These are phyloP conservation scores for Takashimella tepidaria DNA, from an alignment of 1,284 basidiomycete genomes.

Conservation along the genomic window DNA sequence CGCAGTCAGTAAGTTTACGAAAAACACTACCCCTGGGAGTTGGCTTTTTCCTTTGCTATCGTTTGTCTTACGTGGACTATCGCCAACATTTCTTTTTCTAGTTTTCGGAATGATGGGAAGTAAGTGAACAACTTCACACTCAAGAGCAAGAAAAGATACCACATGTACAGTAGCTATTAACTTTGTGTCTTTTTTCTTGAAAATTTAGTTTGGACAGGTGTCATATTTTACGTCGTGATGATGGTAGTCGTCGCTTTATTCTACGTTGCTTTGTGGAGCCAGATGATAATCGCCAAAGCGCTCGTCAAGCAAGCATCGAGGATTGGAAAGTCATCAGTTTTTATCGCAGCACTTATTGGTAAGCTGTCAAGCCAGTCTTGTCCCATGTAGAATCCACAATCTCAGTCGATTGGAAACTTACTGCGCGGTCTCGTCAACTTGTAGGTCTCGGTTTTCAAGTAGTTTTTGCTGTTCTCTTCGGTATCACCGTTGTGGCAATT, in stretches of 20 bases:
- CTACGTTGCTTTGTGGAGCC: not conserved
- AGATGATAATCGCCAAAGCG: not conserved
- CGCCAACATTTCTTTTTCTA: no score
- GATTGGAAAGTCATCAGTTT: not conserved
- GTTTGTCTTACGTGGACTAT: no score
- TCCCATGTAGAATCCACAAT: no score
- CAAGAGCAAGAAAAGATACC: no score
- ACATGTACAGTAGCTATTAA: no score
- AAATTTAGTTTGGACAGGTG: not conserved
- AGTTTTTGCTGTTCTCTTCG: not conserved
- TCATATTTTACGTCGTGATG: not conserved
- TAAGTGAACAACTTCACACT: no score
- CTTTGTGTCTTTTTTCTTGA: no score
- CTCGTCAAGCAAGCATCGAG: not conserved
- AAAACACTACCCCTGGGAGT: no score
- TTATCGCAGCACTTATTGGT: not conserved
- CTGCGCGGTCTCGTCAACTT: not conserved
- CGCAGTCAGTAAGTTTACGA: no score
- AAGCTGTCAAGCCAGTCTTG: not conserved
- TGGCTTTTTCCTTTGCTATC: no score
- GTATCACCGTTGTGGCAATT: not conserved
- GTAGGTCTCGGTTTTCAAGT: not conserved
- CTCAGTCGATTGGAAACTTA: no score
- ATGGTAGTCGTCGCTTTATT: not conserved
- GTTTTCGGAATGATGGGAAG: no score